Evolutionary conservation across 2,329 filamentous ascomycete genomes (phyloP).

Genomic region (Fusarium albidum): DNA sequence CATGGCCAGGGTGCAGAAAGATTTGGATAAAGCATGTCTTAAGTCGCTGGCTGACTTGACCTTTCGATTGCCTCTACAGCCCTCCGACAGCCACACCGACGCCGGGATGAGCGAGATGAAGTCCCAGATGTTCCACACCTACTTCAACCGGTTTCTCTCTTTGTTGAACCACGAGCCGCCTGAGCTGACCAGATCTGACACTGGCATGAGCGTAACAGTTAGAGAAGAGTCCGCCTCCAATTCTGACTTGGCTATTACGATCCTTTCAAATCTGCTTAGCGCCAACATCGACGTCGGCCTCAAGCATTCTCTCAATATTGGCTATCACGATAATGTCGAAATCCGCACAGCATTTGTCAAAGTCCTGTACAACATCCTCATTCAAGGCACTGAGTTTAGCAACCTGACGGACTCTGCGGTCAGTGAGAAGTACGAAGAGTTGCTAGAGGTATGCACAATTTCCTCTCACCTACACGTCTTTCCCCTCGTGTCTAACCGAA

Average conservation of each 20-base stretch:
- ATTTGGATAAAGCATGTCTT: conserved; percentile 72
- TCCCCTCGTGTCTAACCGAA: conserved; percentile 2
- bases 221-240: conserved; percentile 64
- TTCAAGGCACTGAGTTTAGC: conserved; percentile 77
- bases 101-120: conserved; percentile 73
- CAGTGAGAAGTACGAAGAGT: conserved; percentile 73
- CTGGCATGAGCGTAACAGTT: conserved; percentile 44
- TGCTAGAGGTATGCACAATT: conserved; percentile 57
- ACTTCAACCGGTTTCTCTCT: conserved; percentile 75
- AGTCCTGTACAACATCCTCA: conserved; percentile 74
- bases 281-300: conserved; percentile 76
- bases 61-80: conserved; percentile 71
- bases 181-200: conserved; percentile 47
- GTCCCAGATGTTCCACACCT: conserved; percentile 75
- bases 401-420: conserved; percentile 73
- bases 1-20: conserved; percentile 64
- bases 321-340: conserved; percentile 74
- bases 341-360: conserved; percentile 75
- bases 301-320: conserved; percentile 74
- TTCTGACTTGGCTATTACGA: conserved; percentile 71
- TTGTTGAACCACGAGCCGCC: conserved; percentile 66
- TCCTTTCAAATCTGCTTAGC: conserved; percentile 73
- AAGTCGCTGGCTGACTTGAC: conserved; percentile 72
- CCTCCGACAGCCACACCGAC: conserved; percentile 70
- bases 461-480: background rate